Evolutionary conservation across 495 filamentous ascomycete genomes (phyloP), one percentile per base, ranked within the genome.

Genomic region (Penicillium lividum): DNA sequence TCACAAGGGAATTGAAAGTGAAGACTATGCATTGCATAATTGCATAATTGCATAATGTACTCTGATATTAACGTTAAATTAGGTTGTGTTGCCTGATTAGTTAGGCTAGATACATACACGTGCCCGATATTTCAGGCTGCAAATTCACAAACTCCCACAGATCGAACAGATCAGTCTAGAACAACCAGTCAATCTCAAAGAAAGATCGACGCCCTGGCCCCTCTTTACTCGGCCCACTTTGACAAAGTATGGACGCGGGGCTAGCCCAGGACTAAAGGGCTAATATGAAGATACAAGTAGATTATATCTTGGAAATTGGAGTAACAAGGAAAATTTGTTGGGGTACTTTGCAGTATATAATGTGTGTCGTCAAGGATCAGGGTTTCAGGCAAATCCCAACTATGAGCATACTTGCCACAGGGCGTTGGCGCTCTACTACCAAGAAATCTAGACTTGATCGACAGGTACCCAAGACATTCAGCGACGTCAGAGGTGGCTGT

Each of bases 401-500:
- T 22, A 22, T 22, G 22, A 22, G 22, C 22, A 22, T 22, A 22
- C 22, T 22, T 22, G 22, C 22, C 22, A 22, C 22, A 22, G 22
- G 22, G 22, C 22, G 22, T 22, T 22, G 22, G 22, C 22, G 22
- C 22, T 22, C 22, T 22, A 29, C 7, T 8, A 8, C 33, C 9
- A 46, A 42, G 15, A 31, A 60, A 34, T 64, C 64, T 58, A 64
- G 65, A 60, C 59, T 65, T 27, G 65, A 60, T 64, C 61, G 59
- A 57, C 65, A 67, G 61, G 61, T 64, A 58, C 55, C 57, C 53
- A 51, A 64, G 45, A 44, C 28, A 13, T 46, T 45, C n/a, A 15
- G 57, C 59, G 30, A 68, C 65, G 65, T 68, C 65, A 72, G 62
- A 66, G 64, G 64, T 62, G 49, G 34, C 3, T 22, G 22, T 22